Percentiles rank a stretch among this genome's conserved stretches.
These are phyloP conservation scores for Echium plantagineum DNA, from an alignment of 257 asterid species.

Conservation along the genomic window DNA sequence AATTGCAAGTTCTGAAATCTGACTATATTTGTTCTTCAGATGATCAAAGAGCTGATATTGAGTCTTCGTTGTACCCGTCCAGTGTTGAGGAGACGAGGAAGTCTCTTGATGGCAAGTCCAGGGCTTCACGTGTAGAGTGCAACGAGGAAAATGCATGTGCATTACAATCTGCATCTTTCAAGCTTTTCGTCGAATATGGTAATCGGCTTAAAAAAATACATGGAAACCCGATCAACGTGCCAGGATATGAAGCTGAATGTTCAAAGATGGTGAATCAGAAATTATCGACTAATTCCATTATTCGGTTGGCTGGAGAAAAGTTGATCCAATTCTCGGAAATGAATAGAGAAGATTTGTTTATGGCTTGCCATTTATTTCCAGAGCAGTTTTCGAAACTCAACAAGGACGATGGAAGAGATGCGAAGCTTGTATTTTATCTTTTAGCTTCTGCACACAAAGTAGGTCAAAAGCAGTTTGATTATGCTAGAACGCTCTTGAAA, in stretches of 20 bases:
- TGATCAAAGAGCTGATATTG: constrained; percentile 10
- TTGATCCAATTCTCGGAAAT: constrained; percentile 15
- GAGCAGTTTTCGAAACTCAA: constrained; percentile 16
- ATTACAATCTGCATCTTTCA: constrained; percentile 18
- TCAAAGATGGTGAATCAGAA: neutral
- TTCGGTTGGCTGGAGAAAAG: constrained; percentile 10
- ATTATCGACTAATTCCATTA: constrained; percentile 20
- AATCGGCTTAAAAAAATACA: constrained; percentile 25
- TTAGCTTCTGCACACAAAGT: constrained; percentile 45
- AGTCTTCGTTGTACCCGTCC: constrained; percentile 17
- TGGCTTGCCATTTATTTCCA: constrained; percentile 28
- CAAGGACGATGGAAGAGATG: constrained; percentile 24
- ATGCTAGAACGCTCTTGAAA: constrained; percentile 18
- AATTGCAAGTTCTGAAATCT: too few species aligned
- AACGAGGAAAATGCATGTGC: constrained; percentile 4
- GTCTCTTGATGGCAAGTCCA: neutral
- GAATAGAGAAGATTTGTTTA: constrained; percentile 7
- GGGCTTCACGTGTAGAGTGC: neutral
- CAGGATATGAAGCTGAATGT: neutral
- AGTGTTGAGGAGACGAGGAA: constrained; percentile 3
- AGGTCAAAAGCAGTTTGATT: constrained; percentile 17
- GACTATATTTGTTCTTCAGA: neutral
- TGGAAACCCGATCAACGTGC: constrained; percentile 10
- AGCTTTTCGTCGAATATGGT: constrained; percentile 31
- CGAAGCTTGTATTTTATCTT: constrained; percentile 34